Evolutionary conservation across 2,329 filamentous ascomycete genomes (phyloP), one percentile per base, ranked within the genome.

Genomic region (Fusarium udum): DNA sequence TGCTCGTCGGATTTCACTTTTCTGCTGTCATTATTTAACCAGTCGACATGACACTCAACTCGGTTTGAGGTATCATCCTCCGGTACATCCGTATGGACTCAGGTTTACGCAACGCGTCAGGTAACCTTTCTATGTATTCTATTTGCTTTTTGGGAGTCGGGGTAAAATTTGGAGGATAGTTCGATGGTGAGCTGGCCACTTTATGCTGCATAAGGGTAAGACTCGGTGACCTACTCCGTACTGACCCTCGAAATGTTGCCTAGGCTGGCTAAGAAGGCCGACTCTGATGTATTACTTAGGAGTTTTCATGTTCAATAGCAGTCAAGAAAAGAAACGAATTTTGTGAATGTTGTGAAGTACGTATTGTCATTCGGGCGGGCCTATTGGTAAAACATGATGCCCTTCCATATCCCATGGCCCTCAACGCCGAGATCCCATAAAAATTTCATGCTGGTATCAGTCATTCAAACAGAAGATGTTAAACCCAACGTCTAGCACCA

Each of bases 151-250:
- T 49, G 55, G 72, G 68, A 67, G 61, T 77, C 36, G 51, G 61
- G 63, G 58, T 59, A 61, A 71, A 58, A 65, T 56, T 39, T 39
- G 49, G 67, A 61, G 62, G 57, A 59, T 48, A 48, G 53, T 61
- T 61, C 69, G 39, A 64, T 46, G 46, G 61, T 60, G 53, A 77
- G 73, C 46, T 64, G 51, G 73, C 66, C 40, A 68, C 67, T 67
- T 72, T 60, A 73, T 62, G 65, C 61, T 74, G 46, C 62, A 68
- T 79, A 86, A 85, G 86, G 86, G 86, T 87, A 88, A 88, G 80
- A 79, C 77, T 82, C 80, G 77, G 78, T 79, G 72, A 81, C 80
- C 80, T 81, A 76, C 36, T 55, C 51, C 20, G 51, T 55, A 55
- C 78, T 82, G 80, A 79, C 80, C 73, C 71, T 61, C 64, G 61